Conservation (phyloP, 768 basidiomycete genomes). For the Tricholomella constricta region DNA sequence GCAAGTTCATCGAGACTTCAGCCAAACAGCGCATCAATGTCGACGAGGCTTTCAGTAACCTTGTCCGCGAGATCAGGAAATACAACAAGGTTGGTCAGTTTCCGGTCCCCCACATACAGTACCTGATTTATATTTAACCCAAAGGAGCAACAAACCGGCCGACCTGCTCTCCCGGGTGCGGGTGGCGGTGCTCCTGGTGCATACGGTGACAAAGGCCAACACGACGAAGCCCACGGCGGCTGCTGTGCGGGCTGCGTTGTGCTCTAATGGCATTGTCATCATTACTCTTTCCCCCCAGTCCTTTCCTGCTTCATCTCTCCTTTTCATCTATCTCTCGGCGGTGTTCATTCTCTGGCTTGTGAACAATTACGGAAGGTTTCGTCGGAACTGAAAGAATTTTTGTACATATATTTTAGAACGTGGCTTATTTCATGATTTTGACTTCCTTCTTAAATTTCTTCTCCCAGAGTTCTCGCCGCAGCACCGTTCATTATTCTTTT, state of each 20-base stretch:
- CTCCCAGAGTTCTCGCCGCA: not conserved
- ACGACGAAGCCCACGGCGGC: slow-evolving; percentile 55
- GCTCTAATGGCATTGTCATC: slow-evolving; percentile 33
- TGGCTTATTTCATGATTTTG: slow-evolving; percentile 5
- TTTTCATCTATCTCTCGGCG: slow-evolving; percentile 9
- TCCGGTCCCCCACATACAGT: not conserved
- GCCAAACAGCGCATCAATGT: slow-evolving; percentile 97
- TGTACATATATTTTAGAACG: slow-evolving; percentile 20
- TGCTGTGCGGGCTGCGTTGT: slow-evolving; percentile 77
- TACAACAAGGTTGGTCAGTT: slow-evolving; percentile 77
- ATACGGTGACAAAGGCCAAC: slow-evolving; percentile 49
- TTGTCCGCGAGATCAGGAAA: slow-evolving; percentile 91
- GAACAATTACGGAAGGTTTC: slow-evolving; percentile 18
- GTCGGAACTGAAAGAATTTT: slow-evolving; percentile 17
- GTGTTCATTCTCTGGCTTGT: slow-evolving; percentile 14
- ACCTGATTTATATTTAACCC: slow-evolving; percentile 11
- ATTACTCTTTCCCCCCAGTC: slow-evolving; percentile 6
- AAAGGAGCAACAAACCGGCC: slow-evolving; percentile 79
- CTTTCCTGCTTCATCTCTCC: slow-evolving; percentile 30
- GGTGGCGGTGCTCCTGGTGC: slow-evolving; percentile 45
- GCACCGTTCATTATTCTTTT: not conserved
- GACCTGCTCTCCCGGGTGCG: slow-evolving; percentile 56
- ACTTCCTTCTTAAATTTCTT: slow-evolving; percentile 1
- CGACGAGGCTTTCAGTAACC: slow-evolving; percentile 91
- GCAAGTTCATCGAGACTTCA: slow-evolving; percentile 95